These are phyloP conservation scores for Dryas drummondii DNA, from an alignment of 306 rosid species.

Conservation along the genomic window DNA sequence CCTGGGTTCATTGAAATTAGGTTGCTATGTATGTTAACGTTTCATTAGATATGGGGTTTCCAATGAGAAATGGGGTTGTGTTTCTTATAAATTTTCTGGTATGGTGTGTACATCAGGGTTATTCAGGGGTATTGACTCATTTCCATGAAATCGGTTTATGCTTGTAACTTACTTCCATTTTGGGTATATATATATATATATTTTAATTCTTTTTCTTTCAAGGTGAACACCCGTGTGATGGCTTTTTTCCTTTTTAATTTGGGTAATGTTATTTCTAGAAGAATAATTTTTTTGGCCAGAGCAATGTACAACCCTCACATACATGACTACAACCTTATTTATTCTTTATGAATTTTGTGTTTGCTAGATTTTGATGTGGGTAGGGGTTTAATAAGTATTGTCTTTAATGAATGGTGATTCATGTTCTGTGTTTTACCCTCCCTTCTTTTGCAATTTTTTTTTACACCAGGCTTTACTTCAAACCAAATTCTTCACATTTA, in stretches of 20 bases:
- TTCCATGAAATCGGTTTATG: neutral
- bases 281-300: neutral
- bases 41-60: neutral
- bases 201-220: neutral
- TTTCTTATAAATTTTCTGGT: neutral
- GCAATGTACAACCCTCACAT: neutral
- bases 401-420: neutral
- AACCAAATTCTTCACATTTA: too few species aligned
- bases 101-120: neutral
- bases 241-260: neutral
- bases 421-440: neutral
- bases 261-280: neutral
- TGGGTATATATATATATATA: neutral
- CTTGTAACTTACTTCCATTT: neutral
- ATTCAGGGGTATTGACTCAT: neutral
- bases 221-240: too few species aligned
- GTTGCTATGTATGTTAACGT: neutral
- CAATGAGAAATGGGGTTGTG: constrained; percentile 5
- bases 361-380: neutral
- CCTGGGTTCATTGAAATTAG: neutral
- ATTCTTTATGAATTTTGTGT: neutral
- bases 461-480: too few species aligned
- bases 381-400: neutral
- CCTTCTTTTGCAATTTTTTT: neutral
- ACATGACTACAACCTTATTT: neutral